phyloP scores from a whole-genome alignment of 768 basidiomycete species.

The Hortiboletus campestris region DNA sequence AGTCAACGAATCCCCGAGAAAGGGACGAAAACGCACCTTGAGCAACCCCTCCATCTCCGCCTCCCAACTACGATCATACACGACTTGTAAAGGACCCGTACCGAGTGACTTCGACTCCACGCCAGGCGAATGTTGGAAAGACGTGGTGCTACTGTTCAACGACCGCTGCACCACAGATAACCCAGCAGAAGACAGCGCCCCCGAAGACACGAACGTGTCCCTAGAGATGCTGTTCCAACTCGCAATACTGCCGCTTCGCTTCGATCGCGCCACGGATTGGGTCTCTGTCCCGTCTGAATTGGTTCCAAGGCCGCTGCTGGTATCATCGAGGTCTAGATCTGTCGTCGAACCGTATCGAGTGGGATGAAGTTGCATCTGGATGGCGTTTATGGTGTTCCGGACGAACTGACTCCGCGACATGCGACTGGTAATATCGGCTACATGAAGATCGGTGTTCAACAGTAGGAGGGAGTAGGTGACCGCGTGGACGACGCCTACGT shows the following conservation, averaged over 20 bases:
- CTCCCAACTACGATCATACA: slow-evolving; percentile 77
- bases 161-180: slow-evolving; percentile 38
- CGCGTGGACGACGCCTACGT: slow-evolving; percentile 86
- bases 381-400: slow-evolving; percentile 83
- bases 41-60: slow-evolving; percentile 81
- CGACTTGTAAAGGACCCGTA: slow-evolving; percentile 34
- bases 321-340: slow-evolving; percentile 67
- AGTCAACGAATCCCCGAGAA: neutral
- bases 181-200: slow-evolving; percentile 34
- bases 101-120: slow-evolving; percentile 37
- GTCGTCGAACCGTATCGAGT: slow-evolving; percentile 52
- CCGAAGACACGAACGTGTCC: slow-evolving; percentile 49
- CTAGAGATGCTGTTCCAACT: slow-evolving; percentile 81
- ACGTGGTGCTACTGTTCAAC: slow-evolving; percentile 61
- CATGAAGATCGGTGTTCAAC: slow-evolving; percentile 95
- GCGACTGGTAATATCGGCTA: slow-evolving; percentile 81
- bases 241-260: slow-evolving; percentile 79
- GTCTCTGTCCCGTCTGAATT: slow-evolving; percentile 60
- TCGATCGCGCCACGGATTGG: slow-evolving; percentile 46
- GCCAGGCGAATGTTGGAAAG: slow-evolving; percentile 53
- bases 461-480: slow-evolving; percentile 90
- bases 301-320: slow-evolving; percentile 53
- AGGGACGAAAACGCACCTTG: slow-evolving; percentile 52
- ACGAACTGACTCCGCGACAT: slow-evolving; percentile 95
- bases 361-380: slow-evolving; percentile 75